Evolutionary conservation across 2,329 filamentous ascomycete species (phyloP).

Genomic region (Xylariales sp.): DNA sequence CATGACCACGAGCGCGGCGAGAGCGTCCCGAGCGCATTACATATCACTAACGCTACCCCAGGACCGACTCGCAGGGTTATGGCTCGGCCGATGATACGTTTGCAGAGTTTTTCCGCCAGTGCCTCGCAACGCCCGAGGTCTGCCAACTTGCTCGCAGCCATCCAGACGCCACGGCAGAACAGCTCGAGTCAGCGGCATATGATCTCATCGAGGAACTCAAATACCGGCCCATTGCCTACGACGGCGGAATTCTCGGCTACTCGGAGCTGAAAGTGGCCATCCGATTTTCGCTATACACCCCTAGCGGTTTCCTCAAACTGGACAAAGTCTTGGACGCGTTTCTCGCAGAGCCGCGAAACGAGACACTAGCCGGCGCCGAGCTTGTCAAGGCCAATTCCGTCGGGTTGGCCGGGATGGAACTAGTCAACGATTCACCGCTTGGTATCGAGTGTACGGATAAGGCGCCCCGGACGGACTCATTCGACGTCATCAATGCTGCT

Average conservation of each 20-base stretch:
- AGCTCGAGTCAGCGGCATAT: conserved; percentile 56
- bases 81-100: conserved; percentile 47
- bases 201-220: conserved; percentile 47
- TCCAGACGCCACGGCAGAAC: conserved; percentile 48
- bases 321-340: conserved; percentile 33
- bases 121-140: conserved; percentile 42
- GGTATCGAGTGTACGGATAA: conserved; percentile 54
- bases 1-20: background rate
- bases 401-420: background rate
- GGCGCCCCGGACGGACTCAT: conserved; percentile 40
- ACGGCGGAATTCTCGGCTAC: conserved; percentile 45
- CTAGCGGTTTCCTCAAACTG: conserved; percentile 21
- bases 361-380: conserved; percentile 11
- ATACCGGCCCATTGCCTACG: conserved; percentile 44
- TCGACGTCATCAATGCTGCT: conserved; percentile 47
- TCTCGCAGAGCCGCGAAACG: conserved; percentile 34
- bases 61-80: conserved; percentile 44
- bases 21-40: background rate
- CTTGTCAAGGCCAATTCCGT: background rate
- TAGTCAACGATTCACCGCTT: conserved; percentile 29
- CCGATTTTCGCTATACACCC: conserved; percentile 40
- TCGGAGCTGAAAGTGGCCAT: conserved; percentile 39
- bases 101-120: conserved; percentile 46
- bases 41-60: background rate
- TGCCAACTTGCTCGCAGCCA: conserved; percentile 46